phyloP scores from a whole-genome alignment of 2,329 filamentous ascomycete species.

The Atkinsonella texensis region DNA sequence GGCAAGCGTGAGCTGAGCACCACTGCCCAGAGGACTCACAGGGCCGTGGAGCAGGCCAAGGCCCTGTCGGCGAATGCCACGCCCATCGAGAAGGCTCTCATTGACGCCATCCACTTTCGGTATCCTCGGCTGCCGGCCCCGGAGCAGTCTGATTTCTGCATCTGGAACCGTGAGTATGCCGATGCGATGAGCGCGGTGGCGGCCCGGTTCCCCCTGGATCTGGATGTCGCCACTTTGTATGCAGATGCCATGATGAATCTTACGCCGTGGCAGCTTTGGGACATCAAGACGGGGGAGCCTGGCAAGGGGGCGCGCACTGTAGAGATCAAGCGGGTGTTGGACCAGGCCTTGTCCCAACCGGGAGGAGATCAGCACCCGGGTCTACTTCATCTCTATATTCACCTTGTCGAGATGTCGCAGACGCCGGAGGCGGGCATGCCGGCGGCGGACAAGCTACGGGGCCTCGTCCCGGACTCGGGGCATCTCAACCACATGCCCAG shows the following conservation, averaged over 20 bases:
- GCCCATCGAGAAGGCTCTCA: constrained; percentile 46
- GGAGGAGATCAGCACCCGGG: constrained; percentile 47
- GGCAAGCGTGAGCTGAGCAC: constrained; percentile 45
- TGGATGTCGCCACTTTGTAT: constrained; percentile 25
- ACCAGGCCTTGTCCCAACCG: constrained; percentile 34
- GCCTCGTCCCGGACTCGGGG: constrained; percentile 55
- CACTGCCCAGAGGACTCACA: constrained; percentile 28
- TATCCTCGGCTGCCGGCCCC: constrained; percentile 41
- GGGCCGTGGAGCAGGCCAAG: constrained; percentile 17
- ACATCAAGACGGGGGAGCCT: constrained; percentile 22
- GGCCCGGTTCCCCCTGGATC: constrained; percentile 25
- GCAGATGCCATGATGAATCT: constrained; percentile 36
- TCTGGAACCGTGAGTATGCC: constrained; percentile 24
- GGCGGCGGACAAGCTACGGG: constrained; percentile 49
- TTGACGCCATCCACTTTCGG: constrained; percentile 48
- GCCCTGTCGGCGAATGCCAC: constrained; percentile 9
- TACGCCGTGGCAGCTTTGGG: constrained; percentile 34
- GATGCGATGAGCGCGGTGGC: constrained; percentile 28
- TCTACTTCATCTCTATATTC: constrained; percentile 63
- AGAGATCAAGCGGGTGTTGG: constrained; percentile 23
- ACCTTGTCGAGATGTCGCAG: constrained; percentile 66
- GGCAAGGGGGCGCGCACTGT: constrained; percentile 20
- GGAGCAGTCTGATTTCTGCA: constrained; percentile 31
- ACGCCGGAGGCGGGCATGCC: constrained; percentile 50
- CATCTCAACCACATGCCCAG: constrained; percentile 69